Evolutionary conservation across 2,329 filamentous ascomycete genomes (phyloP).

Genomic region (Rutstroemia sydowiana): DNA sequence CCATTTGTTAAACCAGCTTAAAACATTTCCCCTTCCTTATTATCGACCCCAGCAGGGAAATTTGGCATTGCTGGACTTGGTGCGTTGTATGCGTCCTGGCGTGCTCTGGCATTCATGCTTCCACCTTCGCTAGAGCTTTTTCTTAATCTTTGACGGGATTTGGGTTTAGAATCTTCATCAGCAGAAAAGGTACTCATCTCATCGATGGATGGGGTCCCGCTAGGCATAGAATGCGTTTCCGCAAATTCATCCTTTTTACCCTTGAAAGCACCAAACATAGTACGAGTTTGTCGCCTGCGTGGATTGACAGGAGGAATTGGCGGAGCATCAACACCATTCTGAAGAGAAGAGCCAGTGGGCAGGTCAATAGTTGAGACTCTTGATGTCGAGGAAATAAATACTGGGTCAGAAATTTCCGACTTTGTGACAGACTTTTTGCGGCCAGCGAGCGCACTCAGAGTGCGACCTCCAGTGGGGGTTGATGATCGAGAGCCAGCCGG

Average conservation of each 20-base stretch:
- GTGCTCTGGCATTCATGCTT: slow-evolving; percentile 25
- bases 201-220: slow-evolving; percentile 26
- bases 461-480: no score
- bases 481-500: slow-evolving; percentile 17
- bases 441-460: slow-evolving; percentile 11
- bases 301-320: slow-evolving; percentile 31
- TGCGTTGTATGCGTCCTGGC: slow-evolving; percentile 18
- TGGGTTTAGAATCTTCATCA: slow-evolving; percentile 26
- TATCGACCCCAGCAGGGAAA: slow-evolving; percentile 9
- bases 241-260: slow-evolving; percentile 21
- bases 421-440: slow-evolving; percentile 30
- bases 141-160: slow-evolving; percentile 20
- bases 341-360: slow-evolving; percentile 24
- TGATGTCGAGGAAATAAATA: slow-evolving; percentile 28
- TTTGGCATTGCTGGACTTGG: slow-evolving; percentile 27
- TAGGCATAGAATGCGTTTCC: slow-evolving; percentile 19
- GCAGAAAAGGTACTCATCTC: slow-evolving; percentile 29
- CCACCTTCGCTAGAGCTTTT: slow-evolving; percentile 29
- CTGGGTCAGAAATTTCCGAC: slow-evolving; percentile 29
- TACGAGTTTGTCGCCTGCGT: slow-evolving; percentile 26
- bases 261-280: slow-evolving; percentile 26
- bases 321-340: slow-evolving; percentile 24
- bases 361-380: slow-evolving; percentile 28
- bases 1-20: slow-evolving; percentile 14
- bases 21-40: slow-evolving; percentile 27